Base-by-base conservation (phyloP, 495 filamentous ascomycete species). In the Annulohypoxylon nitens region DNA sequence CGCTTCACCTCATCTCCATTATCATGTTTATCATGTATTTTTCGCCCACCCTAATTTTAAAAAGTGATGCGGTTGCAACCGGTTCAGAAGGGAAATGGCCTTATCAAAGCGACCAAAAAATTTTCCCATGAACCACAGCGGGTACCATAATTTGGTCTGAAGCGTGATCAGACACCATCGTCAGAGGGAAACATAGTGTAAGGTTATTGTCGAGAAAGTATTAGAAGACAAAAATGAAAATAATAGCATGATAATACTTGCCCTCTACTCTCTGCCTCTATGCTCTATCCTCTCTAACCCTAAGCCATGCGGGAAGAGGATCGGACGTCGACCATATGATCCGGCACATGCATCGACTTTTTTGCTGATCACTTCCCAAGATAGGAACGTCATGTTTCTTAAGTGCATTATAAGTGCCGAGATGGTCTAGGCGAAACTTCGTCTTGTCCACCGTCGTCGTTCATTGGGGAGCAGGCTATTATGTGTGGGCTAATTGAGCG, bases 381-480 rank as follows among this genome's bases (percentile, higher is more conserved):
- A 58, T 48, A 75, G 72, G 57, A 67, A 71, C 72, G 72, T 75
- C 72, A 75, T 75, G 72, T 70, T 75, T 75, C 72, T 75, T 71
- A 71, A 75, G 64, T 75, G 72, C 72, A 75, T 75, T 75, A 75
- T 70, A 75, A 75, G 72, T 75, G 72, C 72, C 72, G 72, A 75
- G 72, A 70, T 51, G 67, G 67, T 61, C 72, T 67, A 66, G 67
- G 72, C 67, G 59, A 71, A 58, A 67, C 63, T 57, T 70, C 25
- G 58, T 75, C 67, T 74, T 55, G 66, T 74, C 60, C 65, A 61
- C 39, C 53, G 47, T 66, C 59, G 53, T 55, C 61, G 60, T 64
- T 64, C 67, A 75, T 75, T 75, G 72, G 72, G 64, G 67, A 64
- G 67, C 61, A 75, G 72, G 72, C 72, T 75, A 71, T 75, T 64